A percentile compares a stretch with the other conserved stretches of the same genome.
These are phyloP conservation scores for Podaxis carcinomalis DNA, from an alignment of 768 basidiomycete species.

Conservation along the genomic window DNA sequence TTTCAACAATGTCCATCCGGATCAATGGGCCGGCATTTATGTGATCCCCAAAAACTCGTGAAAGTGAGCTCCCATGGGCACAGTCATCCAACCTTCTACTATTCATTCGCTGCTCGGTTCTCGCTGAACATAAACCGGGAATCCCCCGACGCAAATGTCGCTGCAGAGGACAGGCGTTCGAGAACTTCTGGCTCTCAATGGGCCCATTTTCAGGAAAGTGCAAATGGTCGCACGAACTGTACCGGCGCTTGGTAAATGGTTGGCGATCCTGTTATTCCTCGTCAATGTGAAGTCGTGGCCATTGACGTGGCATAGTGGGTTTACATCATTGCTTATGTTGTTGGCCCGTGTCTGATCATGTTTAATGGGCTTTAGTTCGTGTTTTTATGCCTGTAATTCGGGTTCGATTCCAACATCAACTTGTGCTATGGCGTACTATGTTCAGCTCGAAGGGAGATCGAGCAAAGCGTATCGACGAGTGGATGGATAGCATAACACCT, in stretches of 20 bases:
- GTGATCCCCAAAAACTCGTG: background rate
- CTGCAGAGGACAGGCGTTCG: background rate
- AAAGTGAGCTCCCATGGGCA: background rate
- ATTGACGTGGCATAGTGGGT: constrained; percentile 66
- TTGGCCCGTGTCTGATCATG: background rate
- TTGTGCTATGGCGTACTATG: constrained; percentile 29
- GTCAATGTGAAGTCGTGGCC: constrained; percentile 61
- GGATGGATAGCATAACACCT: constrained; percentile 45
- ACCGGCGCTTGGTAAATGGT: constrained; percentile 30
- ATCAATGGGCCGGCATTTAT: background rate
- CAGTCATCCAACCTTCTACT: background rate
- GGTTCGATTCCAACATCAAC: constrained; percentile 27
- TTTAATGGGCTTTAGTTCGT: constrained; percentile 30
- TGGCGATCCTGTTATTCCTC: constrained; percentile 46
- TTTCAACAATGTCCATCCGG: background rate
- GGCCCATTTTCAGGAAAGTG: background rate
- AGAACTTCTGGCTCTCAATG: background rate
- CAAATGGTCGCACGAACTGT: constrained; percentile 6
- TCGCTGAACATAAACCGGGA: background rate
- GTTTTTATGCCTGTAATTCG: constrained; percentile 46
- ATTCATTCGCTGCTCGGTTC: background rate
- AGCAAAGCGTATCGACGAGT: constrained; percentile 31
- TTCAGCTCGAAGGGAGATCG: constrained; percentile 40
- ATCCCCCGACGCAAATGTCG: background rate
- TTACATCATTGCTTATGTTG: constrained; percentile 11